phyloP scores from a whole-genome alignment of 805 yeast genomes.

The Cyberlindnera xishuangbannaensis region DNA sequence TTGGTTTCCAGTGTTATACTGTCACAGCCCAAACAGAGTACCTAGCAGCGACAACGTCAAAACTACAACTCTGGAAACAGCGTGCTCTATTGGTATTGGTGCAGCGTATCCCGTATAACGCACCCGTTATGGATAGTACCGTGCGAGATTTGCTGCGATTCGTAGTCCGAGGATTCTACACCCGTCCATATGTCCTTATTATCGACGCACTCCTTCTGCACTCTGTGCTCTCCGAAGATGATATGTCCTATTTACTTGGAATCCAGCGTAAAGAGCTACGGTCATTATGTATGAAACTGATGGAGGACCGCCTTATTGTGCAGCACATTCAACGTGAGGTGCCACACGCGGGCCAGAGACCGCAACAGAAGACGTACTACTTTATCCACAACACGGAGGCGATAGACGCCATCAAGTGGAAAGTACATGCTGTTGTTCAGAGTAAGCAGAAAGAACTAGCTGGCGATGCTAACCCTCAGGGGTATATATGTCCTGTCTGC shows the following conservation, averaged over 20 bases:
- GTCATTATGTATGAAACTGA: slow-evolving; percentile 68
- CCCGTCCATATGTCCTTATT: slow-evolving; percentile 74
- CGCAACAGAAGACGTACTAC: slow-evolving; percentile 73
- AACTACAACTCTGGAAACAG: no score
- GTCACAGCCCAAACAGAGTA: no score
- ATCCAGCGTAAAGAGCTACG: slow-evolving; percentile 84
- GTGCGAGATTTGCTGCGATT: slow-evolving; percentile 53
- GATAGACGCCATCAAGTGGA: slow-evolving; percentile 94
- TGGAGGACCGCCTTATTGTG: slow-evolving; percentile 77
- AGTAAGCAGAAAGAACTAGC: slow-evolving; percentile 75
- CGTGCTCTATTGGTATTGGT: no score
- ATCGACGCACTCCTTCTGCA: slow-evolving; percentile 85
- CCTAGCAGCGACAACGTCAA: no score
- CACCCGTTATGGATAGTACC: slow-evolving; percentile 37
- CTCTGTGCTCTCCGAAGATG: slow-evolving; percentile 89
- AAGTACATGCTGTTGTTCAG: slow-evolving; percentile 81
- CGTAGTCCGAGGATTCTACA: slow-evolving; percentile 84
- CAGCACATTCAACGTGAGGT: slow-evolving; percentile 68
- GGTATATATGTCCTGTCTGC: slow-evolving; percentile 87
- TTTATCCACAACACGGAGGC: slow-evolving; percentile 89
- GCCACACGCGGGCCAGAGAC: slow-evolving; percentile 44
- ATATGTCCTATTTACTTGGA: slow-evolving; percentile 71
- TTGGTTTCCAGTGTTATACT: no score
- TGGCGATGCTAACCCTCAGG: slow-evolving; percentile 85
- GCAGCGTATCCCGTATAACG: no score